Evolutionary conservation across 2,329 filamentous ascomycete species (phyloP).

Genomic region (Exophiala calicioides): DNA sequence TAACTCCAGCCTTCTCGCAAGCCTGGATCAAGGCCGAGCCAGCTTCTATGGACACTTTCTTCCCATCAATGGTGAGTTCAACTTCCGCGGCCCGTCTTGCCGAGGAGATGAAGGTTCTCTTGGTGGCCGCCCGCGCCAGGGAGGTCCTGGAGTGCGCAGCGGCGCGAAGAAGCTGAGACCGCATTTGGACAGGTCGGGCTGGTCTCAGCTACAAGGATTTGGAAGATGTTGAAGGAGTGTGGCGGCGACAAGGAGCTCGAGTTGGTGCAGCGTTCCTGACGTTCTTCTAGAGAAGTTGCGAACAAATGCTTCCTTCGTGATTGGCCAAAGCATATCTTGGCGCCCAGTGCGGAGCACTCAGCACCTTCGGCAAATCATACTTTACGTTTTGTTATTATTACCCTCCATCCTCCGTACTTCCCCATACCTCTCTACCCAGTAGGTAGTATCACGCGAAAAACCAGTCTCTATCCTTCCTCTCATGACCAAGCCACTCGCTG

Average conservation of each 20-base stretch:
- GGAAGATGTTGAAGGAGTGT: conserved; percentile 14
- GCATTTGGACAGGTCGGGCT: conserved; percentile 52
- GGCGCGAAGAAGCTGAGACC: conserved; percentile 65
- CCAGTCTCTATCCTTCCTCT: too few relatives aligned
- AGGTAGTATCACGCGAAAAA: too few relatives aligned
- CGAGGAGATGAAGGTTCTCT: conserved; percentile 82
- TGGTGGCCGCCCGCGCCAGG: conserved; percentile 60
- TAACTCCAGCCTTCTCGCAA: conserved; percentile 94
- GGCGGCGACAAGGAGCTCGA: conserved; percentile 24
- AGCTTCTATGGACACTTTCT: conserved; percentile 97
- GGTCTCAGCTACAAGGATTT: conserved; percentile 29
- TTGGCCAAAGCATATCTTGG: conserved; percentile 8
- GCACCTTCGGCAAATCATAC: too few relatives aligned
- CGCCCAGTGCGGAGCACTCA: too few relatives aligned
- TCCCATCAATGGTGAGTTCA: conserved; percentile 97
- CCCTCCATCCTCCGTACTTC: too few relatives aligned
- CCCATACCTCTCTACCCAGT: too few relatives aligned
- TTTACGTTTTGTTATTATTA: too few relatives aligned
- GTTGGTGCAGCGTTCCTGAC: conserved; percentile 9
- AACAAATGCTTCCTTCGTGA: conserved; percentile 6
- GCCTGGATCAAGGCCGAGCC: conserved; percentile 97
- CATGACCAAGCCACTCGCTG: background rate
- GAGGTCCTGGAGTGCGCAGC: conserved; percentile 56
- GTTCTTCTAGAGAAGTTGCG: conserved; percentile 2
- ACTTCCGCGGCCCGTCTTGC: conserved; percentile 82